Conservation (phyloP, 768 basidiomycete species). For the Tulasnella sp. region DNA sequence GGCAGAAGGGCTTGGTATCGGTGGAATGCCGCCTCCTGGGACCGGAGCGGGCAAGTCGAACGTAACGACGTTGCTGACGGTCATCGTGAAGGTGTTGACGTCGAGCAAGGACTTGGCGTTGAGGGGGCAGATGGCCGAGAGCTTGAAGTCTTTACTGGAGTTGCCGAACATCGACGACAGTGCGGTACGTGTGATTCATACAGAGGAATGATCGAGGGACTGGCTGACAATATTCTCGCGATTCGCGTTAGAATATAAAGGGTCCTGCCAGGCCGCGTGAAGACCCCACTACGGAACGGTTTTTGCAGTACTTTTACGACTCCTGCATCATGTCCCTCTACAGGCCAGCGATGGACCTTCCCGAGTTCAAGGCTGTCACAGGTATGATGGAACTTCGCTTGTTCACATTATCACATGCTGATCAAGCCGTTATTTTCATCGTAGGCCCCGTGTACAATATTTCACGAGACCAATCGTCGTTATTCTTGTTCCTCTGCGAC, state of each 20-base stretch:
- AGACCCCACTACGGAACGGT: conserved; percentile 83
- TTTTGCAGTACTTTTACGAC: conserved; percentile 94
- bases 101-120: conserved; percentile 68
- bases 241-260: conserved; percentile 23
- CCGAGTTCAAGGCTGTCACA: conserved; percentile 62
- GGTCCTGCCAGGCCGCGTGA: conserved; percentile 50
- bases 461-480: conserved; percentile 75
- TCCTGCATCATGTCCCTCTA: conserved; percentile 72
- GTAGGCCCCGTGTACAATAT: conserved; percentile 60
- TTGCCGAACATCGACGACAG: conserved; percentile 53
- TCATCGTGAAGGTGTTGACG: conserved; percentile 31
- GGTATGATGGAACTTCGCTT: conserved; percentile 44
- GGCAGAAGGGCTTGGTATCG: background rate
- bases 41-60: conserved; percentile 27
- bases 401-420: conserved; percentile 6
- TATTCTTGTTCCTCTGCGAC: conserved; percentile 89
- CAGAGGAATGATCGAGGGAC: conserved; percentile 19
- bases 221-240: conserved; percentile 37
- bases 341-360: conserved; percentile 74
- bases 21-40: background rate
- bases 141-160: conserved; percentile 80
- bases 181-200: conserved; percentile 37
- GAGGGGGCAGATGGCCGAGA: conserved; percentile 89
- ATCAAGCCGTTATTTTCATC: background rate
- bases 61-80: conserved; percentile 31